Evolutionary conservation across 2,329 filamentous ascomycete species (phyloP).

Genomic region (Ophiosphaerella herpotricha): DNA sequence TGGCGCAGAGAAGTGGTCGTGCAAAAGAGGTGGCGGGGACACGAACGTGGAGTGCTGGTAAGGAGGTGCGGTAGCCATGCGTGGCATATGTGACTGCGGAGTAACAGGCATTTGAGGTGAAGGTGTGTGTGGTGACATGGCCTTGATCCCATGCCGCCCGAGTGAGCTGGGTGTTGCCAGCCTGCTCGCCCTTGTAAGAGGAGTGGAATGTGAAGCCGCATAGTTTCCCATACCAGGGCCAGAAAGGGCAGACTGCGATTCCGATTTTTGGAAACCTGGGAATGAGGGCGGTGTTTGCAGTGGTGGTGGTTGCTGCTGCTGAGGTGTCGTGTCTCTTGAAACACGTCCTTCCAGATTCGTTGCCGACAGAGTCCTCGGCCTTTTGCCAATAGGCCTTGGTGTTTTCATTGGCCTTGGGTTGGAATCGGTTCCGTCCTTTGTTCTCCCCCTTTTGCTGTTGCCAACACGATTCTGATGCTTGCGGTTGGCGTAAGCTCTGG

Average conservation of each 20-base stretch:
- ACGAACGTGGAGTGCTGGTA: conserved; percentile 5
- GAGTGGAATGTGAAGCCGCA: not conserved
- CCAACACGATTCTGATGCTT: conserved; percentile 41
- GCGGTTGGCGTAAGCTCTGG: conserved; percentile 38
- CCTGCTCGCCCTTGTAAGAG: not conserved
- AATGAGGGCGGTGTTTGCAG: not conserved
- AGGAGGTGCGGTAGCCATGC: conserved; percentile 7
- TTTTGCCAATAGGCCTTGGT: conserved; percentile 9
- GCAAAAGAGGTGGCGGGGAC: conserved; percentile 6
- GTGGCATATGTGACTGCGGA: conserved; percentile 2
- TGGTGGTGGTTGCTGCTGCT: not conserved
- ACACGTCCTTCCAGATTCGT: conserved; percentile 4
- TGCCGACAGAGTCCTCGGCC: conserved; percentile 9
- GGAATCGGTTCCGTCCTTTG: conserved; percentile 14
- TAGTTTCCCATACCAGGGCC: not conserved
- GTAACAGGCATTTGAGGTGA: not conserved
- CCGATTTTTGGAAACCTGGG: conserved; percentile 8
- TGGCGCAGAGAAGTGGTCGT: not conserved
- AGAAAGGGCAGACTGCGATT: not conserved
- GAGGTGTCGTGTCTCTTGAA: conserved; percentile 13
- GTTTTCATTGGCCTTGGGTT: conserved; percentile 10
- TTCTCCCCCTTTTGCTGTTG: conserved; percentile 40
- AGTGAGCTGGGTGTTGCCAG: not conserved
- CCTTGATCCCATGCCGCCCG: conserved; percentile 1
- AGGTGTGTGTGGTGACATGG: conserved; percentile 2